These are phyloP conservation scores for Hypoxylon rickii DNA, from an alignment of 495 filamentous ascomycete species.

Conservation along the genomic window DNA sequence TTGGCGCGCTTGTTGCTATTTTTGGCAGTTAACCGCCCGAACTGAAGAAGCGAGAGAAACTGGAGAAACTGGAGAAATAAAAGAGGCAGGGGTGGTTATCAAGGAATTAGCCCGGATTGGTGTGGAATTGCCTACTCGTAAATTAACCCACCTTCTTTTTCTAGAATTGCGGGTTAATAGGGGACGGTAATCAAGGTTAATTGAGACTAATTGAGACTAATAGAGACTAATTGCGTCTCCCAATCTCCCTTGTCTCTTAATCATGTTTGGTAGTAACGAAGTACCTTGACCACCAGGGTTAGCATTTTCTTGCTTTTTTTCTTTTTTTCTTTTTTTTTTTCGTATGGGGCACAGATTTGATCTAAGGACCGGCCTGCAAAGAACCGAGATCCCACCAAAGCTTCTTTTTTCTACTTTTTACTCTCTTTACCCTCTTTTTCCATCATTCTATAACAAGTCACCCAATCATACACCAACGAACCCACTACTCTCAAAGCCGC, in stretches of 20 bases:
- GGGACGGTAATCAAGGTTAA: not conserved
- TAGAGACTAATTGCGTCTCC: no score
- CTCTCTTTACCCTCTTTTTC: no score
- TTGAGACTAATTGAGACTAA: no score
- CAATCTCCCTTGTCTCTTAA: no score
- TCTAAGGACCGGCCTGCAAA: conserved; percentile 26
- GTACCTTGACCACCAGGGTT: no score
- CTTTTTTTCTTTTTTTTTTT: not conserved
- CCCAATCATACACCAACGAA: conserved; percentile 14
- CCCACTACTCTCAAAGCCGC: conserved; percentile 4
- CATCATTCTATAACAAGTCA: conserved; percentile 6
- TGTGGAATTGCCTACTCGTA: not conserved
- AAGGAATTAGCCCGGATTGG: conserved; percentile 21
- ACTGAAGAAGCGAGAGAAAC: not conserved
- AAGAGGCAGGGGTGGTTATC: not conserved
- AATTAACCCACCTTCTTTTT: conserved; percentile 32
- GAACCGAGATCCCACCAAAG: conserved; percentile 24
- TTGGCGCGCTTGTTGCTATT: conserved; percentile 36
- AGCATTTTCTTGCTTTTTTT: no score
- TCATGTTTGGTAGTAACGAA: no score
- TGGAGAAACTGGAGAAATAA: not conserved
- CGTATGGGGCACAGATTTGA: conserved; percentile 7
- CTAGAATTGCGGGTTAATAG: conserved; percentile 15
- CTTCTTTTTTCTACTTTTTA: no score
- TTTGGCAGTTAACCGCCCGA: conserved; percentile 24